Conservation (phyloP, 352 stramenopile genomes). For the Pythium phragmitis region DNA sequence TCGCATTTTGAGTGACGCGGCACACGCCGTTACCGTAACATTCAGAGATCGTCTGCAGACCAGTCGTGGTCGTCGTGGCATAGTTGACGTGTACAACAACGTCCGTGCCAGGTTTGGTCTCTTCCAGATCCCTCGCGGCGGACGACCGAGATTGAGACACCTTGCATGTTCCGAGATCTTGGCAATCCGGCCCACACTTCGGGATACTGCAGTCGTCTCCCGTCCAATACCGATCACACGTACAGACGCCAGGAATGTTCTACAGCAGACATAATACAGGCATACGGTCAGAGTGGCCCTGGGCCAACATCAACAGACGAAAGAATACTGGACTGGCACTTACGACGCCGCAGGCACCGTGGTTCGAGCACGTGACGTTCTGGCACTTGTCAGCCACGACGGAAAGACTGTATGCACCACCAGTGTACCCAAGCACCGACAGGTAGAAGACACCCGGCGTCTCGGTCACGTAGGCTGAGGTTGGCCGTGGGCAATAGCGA, state of each 20-base stretch:
- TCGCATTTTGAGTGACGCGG: conserved; percentile 19
- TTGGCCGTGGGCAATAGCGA: conserved; percentile 52
- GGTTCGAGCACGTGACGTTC: conserved; percentile 53
- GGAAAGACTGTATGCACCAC: conserved; percentile 34
- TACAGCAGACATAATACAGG: conserved; percentile 10
- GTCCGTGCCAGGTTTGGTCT: no score
- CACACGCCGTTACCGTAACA: conserved; percentile 79
- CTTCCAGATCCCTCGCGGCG: no score
- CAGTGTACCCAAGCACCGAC: conserved; percentile 57
- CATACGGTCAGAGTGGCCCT: background rate
- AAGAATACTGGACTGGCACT: conserved; percentile 4
- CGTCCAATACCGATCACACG: conserved; percentile 73
- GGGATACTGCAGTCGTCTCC: conserved; percentile 72
- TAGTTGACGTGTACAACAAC: no score
- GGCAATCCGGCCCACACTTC: conserved; percentile 69
- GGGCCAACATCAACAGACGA: background rate
- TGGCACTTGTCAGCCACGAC: conserved; percentile 71
- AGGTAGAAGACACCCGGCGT: conserved; percentile 73
- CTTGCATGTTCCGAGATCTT: conserved; percentile 54
- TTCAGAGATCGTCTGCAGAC: conserved; percentile 31
- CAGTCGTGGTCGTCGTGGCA: no score
- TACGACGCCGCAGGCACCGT: conserved; percentile 59
- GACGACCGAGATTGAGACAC: background rate
- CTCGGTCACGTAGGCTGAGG: conserved; percentile 47
- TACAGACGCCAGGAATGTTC: conserved; percentile 65